Evolutionary conservation across 163 green algal species (phyloP).

Genomic region (Scenedesmus sp.): DNA sequence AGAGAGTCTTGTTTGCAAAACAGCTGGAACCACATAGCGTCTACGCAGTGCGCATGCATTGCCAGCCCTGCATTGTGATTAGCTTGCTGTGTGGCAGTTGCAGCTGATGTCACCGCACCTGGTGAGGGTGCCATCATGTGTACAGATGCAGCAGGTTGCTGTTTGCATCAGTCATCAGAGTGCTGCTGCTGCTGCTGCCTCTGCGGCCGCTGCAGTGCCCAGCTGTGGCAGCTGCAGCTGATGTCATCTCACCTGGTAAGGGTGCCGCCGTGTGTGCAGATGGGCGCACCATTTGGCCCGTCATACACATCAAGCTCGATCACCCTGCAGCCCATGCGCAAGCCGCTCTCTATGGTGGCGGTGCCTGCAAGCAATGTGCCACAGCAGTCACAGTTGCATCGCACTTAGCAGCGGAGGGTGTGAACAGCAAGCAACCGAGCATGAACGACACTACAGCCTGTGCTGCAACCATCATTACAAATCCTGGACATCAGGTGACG

Average conservation of each 20-base stretch:
- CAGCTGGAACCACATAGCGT: background rate
- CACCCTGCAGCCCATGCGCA: slow-evolving; percentile 31
- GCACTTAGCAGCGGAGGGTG: background rate
- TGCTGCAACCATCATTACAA: too few species aligned
- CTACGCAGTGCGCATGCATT: background rate
- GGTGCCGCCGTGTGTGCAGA: slow-evolving; percentile 44
- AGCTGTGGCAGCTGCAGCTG: background rate
- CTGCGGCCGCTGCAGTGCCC: too few species aligned
- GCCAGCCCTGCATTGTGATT: too few species aligned
- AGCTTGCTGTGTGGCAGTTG: too few species aligned
- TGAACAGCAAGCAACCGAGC: background rate
- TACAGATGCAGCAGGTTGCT: too few species aligned
- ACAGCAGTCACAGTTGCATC: background rate
- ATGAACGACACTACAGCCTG: background rate
- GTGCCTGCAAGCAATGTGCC: background rate
- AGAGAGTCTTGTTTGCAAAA: too few species aligned
- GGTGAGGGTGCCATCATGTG: too few species aligned
- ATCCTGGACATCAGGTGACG: too few species aligned
- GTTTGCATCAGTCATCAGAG: too few species aligned
- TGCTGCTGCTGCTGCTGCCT: too few species aligned
- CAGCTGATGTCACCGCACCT: too few species aligned
- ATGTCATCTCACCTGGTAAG: background rate
- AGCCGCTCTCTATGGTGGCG: slow-evolving; percentile 28
- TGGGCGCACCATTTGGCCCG: slow-evolving; percentile 12
- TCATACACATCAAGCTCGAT: slow-evolving; percentile 52